These are phyloP conservation scores for Solanum arcanum DNA, from an alignment of 257 asterid genomes.

Conservation along the genomic window DNA sequence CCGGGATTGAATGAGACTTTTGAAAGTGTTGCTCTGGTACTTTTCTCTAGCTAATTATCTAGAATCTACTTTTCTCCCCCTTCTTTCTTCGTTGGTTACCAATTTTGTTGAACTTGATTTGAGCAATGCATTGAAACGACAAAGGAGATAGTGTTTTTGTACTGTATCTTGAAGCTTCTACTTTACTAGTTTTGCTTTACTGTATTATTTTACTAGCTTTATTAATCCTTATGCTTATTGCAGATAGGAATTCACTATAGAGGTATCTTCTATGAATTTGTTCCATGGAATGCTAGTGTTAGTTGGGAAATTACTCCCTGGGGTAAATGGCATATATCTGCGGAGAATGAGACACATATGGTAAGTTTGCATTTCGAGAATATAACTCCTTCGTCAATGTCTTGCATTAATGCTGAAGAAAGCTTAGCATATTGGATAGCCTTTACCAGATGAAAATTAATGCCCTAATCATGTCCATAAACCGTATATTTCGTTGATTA, in stretches of 20 bases:
- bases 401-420: neutral
- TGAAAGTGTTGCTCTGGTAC: conserved; percentile 93
- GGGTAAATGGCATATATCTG: conserved; percentile 84
- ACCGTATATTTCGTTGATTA: neutral
- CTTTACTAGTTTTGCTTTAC: neutral
- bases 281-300: conserved; percentile 85
- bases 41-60: neutral
- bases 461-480: neutral
- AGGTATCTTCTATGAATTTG: conserved; percentile 77
- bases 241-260: conserved; percentile 83
- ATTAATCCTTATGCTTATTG: conserved; percentile 4
- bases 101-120: neutral
- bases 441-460: neutral
- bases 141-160: neutral
- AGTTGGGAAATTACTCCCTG: conserved; percentile 80
- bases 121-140: neutral
- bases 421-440: neutral
- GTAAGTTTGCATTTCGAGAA: conserved; percentile 15
- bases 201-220: neutral
- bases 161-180: neutral
- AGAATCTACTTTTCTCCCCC: neutral
- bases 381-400: neutral
- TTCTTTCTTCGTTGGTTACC: neutral
- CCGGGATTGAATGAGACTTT: conserved; percentile 62
- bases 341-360: conserved; percentile 59